Evolutionary conservation across 1,284 basidiomycete genomes (phyloP).

Genomic region (Puccinia hordei): DNA sequence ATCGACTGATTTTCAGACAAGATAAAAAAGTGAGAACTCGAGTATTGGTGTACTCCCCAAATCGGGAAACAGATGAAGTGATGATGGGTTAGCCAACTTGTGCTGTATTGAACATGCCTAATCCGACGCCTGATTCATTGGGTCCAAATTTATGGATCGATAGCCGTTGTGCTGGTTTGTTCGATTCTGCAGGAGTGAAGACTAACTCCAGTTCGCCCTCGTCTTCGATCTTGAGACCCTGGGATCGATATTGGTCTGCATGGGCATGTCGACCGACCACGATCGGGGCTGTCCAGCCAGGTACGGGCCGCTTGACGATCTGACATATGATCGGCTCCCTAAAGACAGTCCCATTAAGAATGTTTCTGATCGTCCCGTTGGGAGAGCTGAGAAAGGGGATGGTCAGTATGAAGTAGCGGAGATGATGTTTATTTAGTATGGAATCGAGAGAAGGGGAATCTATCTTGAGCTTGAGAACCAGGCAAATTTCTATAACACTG

Average conservation of each 20-base stretch:
- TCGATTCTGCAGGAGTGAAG: conserved; percentile 71
- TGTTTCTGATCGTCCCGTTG: conserved; percentile 73
- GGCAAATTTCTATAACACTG: too few species aligned
- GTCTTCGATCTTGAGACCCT: conserved; percentile 82
- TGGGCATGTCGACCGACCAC: conserved; percentile 95
- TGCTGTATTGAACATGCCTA: conserved; percentile 89
- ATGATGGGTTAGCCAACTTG: conserved; percentile 64
- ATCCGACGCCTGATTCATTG: conserved; percentile 70
- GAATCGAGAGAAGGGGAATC: not conserved
- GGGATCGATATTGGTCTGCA: conserved; percentile 93
- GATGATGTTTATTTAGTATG: too few species aligned
- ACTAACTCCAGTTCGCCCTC: conserved; percentile 87
- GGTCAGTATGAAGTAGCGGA: not conserved
- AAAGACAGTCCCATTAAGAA: conserved; percentile 96
- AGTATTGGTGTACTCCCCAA: not conserved
- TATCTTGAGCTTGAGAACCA: not conserved
- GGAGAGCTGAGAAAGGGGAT: conserved; percentile 29
- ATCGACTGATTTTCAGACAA: conserved; percentile 30
- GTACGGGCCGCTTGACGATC: conserved; percentile 86
- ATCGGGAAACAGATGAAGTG: not conserved
- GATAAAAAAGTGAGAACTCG: not conserved
- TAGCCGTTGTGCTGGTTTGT: conserved; percentile 65
- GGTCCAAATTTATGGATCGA: conserved; percentile 89
- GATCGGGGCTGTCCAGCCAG: conserved; percentile 96
- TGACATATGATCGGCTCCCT: conserved; percentile 93